phyloP scores from a whole-genome alignment of 2,329 filamentous ascomycete genomes.

The Ophiocordyceps camponoti-leonardi region DNA sequence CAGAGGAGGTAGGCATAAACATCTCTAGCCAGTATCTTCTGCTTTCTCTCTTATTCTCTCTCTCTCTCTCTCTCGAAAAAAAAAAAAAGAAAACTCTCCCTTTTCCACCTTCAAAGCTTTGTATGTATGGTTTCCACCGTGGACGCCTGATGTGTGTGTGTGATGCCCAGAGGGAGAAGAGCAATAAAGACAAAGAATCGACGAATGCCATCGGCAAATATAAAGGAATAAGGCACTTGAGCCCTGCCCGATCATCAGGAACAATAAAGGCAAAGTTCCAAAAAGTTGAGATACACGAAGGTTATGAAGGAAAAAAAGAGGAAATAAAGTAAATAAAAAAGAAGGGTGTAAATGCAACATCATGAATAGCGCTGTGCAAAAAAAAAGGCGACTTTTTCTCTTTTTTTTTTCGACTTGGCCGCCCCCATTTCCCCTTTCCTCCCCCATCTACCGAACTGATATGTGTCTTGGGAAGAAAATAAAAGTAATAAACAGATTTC shows the following conservation, averaged over 20 bases:
- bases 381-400: constrained; percentile 3
- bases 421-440: too few relatives aligned
- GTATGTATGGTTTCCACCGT: neutral
- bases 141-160: neutral
- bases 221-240: neutral
- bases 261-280: too few relatives aligned
- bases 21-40: too few relatives aligned
- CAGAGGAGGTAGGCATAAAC: too few relatives aligned
- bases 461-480: constrained; percentile 4
- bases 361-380: constrained; percentile 19
- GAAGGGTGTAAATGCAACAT: constrained; percentile 20
- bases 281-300: neutral
- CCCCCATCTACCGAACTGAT: constrained; percentile 12
- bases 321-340: constrained; percentile 25
- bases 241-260: constrained; percentile 9
- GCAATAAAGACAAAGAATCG: too few relatives aligned
- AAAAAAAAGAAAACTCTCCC: too few relatives aligned
- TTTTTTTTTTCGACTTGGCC: constrained; percentile 15
- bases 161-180: neutral
- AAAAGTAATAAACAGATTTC: neutral
- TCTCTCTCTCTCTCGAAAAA: too few relatives aligned
- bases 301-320: neutral
- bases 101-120: neutral
- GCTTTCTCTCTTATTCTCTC: too few relatives aligned
- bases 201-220: neutral